Base-by-base conservation (phyloP, 2,329 filamentous ascomycete species). In the Pseudocercospora fuligena region DNA sequence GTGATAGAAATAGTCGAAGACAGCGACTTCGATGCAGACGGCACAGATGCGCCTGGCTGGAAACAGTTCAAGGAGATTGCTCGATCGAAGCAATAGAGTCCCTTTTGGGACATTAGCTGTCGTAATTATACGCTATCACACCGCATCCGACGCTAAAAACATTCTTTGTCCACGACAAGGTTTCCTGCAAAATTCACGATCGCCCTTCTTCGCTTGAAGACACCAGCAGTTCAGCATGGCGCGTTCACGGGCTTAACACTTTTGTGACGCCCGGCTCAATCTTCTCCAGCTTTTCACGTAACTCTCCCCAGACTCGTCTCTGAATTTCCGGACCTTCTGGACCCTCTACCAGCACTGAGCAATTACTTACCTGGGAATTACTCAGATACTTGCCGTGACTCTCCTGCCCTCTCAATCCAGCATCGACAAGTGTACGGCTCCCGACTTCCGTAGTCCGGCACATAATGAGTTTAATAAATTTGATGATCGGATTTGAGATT, bases 1-100 rank as follows among this genome's bases (percentile, higher is more conserved):
- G 78, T 88, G 23, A 81, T 89, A 31, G 82, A 83, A 54, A 81
- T 89, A 49, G 76, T 89, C 5, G 78, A 80, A 12, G 87, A 89
- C 65, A 81, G 83, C 40, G 81, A 86, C 23, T 88, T 84, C 70
- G 80, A 81, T 58, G 77, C 76, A 12, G 73, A 76, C 51, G 83
- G 83, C 1, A 75, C 84, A 21, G 79, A 76, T 14, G 83, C 80
- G 46, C 84, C 85, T 16, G 85, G 85, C 1, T 87, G 84, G 84
- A 79, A 83, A 62, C 78, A 79, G 61, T 67, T 56, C 57, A 70
- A 70, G 29, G 58, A 63, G 21, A 47, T 9, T 12, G 27, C 36
- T 19, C 23, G 14, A 2, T 29, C 40, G 3, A 47, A 60, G 16
- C 47, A 25, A 8, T 43, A 43, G 6, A 43, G 40, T 43, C 16